A percentile compares a stretch with the other conserved stretches of the same genome.
Evolutionary conservation across 202 grass and related monocot genomes (phyloP).

Genomic region (Carex arenaria): DNA sequence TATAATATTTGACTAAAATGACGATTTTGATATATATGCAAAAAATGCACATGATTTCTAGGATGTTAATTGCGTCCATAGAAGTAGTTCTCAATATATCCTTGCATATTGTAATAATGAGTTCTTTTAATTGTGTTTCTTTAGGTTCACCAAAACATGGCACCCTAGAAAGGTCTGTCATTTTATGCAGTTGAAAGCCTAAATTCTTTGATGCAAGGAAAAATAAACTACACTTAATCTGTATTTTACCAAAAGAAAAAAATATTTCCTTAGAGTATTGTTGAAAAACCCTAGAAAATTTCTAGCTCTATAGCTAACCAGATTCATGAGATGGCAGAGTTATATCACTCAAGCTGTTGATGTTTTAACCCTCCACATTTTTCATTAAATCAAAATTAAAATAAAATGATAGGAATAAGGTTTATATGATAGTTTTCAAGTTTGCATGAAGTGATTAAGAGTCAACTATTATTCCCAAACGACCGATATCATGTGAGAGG

Average conservation of each 20-base stretch:
- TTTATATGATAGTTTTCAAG: neutral
- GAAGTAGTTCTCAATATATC: neutral
- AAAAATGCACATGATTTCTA: neutral
- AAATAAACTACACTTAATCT: neutral
- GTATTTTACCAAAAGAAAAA: neutral
- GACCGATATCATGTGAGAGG: neutral
- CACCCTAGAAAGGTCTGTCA: neutral
- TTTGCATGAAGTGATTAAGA: slow-evolving; percentile 14
- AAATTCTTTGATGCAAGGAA: neutral
- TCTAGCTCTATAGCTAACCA: neutral
- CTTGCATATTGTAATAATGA: neutral
- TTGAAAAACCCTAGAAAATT: neutral
- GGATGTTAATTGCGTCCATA: neutral
- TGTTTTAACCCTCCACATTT: neutral
- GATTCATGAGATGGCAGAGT: neutral
- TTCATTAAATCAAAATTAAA: neutral
- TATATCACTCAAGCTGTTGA: neutral
- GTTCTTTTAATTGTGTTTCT: neutral
- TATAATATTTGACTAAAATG: neutral
- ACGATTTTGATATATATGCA: neutral
- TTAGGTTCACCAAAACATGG: neutral
- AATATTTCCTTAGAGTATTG: neutral
- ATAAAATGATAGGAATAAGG: neutral
- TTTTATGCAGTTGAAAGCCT: neutral
- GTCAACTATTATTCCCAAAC: neutral